Conservation (phyloP, 257 asterid species). For the Gynochthodes officinalis region DNA sequence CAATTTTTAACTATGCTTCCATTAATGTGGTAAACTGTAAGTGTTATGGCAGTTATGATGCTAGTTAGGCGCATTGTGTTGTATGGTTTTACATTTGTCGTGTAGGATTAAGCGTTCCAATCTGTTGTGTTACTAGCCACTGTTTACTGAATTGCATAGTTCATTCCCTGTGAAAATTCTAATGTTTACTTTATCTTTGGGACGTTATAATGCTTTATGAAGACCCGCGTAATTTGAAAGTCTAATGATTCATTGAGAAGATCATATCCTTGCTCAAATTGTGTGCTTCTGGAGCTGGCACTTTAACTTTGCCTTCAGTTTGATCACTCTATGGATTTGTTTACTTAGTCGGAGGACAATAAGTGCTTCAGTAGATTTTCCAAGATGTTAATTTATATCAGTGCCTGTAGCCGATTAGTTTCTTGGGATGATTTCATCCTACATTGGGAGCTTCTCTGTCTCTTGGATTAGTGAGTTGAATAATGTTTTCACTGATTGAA, state of each 20-base stretch:
- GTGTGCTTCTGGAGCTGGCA: not conserved
- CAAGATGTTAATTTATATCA: not conserved
- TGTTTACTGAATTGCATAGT: not conserved
- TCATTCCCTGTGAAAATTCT: not conserved
- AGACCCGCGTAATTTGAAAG: conserved; percentile 1
- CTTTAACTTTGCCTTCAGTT: not conserved
- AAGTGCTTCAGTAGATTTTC: not conserved
- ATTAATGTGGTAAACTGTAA: not conserved
- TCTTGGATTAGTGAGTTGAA: not conserved
- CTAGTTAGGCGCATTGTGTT: not conserved
- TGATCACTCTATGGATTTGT: not conserved
- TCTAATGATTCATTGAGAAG: not conserved
- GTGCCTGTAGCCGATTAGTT: not conserved
- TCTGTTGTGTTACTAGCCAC: not conserved
- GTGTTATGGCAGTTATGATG: not conserved
- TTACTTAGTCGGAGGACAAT: not conserved
- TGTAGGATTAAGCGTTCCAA: not conserved
- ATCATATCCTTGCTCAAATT: not conserved
- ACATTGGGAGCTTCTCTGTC: not conserved
- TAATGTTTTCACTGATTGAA: not conserved
- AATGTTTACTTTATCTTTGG: not conserved
- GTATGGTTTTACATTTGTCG: not conserved
- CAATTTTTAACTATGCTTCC: conserved; percentile 2
- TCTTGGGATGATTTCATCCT: not conserved
- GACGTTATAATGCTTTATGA: not conserved